Evolutionary conservation across 768 basidiomycete genomes (phyloP).

Genomic region (Rhodosporidiobolus sp.): DNA sequence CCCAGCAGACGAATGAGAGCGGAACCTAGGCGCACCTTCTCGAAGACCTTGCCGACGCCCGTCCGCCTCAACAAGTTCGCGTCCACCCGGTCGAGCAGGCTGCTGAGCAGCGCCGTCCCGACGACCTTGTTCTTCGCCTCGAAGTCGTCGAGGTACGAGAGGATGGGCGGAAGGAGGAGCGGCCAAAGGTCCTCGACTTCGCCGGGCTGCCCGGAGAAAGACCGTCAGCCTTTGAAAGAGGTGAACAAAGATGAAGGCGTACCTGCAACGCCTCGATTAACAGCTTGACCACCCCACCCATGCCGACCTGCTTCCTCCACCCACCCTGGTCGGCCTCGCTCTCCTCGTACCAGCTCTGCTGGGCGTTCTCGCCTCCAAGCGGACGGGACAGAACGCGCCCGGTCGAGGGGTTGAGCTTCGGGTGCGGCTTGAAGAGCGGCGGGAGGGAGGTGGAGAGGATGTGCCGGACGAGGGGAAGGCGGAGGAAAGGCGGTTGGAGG

Average conservation of each 20-base stretch:
- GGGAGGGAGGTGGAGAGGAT: slow-evolving; percentile 23
- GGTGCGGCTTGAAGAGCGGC: slow-evolving; percentile 26
- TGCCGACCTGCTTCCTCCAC: slow-evolving; percentile 11
- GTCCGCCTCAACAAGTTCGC: slow-evolving; percentile 21
- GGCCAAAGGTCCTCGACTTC: slow-evolving; percentile 36
- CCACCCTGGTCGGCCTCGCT: slow-evolving; percentile 5
- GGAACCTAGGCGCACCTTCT: slow-evolving; percentile 4
- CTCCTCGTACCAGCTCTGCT: slow-evolving; percentile 15
- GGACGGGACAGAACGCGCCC: slow-evolving; percentile 27
- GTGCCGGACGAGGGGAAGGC: slow-evolving; percentile 13
- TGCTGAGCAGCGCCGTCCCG: slow-evolving; percentile 8
- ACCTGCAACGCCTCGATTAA: slow-evolving; percentile 19
- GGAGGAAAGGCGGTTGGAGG: background rate
- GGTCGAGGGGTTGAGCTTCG: slow-evolving; percentile 28
- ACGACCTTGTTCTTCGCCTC: slow-evolving; percentile 11
- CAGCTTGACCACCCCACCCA: slow-evolving; percentile 5
- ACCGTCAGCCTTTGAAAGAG: background rate
- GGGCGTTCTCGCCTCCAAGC: slow-evolving; percentile 9
- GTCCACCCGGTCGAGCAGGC: slow-evolving; percentile 8
- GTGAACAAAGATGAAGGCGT: background rate
- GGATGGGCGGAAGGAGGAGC: slow-evolving; percentile 19
- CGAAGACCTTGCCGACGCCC: slow-evolving; percentile 28
- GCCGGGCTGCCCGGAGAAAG: background rate
- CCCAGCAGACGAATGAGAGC: background rate
- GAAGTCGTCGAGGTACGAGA: slow-evolving; percentile 32